These are phyloP conservation scores for Dactylis glomerata DNA, from an alignment of 176 grass and related monocot genomes.

Conservation along the genomic window DNA sequence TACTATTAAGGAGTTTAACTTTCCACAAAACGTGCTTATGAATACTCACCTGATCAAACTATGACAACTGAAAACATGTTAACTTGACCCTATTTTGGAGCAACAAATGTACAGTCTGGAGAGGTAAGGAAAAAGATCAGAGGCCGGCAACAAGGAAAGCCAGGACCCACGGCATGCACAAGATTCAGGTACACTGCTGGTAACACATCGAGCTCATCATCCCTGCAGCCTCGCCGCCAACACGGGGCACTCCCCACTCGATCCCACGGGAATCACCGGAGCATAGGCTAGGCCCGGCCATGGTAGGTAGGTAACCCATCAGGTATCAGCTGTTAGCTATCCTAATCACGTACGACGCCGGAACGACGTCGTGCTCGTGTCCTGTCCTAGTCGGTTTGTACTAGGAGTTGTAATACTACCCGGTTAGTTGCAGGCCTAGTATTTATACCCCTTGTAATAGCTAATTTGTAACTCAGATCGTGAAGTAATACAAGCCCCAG, in stretches of 20 bases:
- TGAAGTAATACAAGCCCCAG: too few relatives aligned
- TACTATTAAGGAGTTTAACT: too few relatives aligned
- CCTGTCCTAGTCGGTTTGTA: too few relatives aligned
- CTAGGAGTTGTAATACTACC: too few relatives aligned
- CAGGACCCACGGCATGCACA: neutral
- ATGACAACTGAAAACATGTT: neutral
- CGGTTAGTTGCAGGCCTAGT: too few relatives aligned
- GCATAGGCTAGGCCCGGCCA: neutral
- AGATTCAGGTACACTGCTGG: neutral
- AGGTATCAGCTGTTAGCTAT: too few relatives aligned
- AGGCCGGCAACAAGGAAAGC: neutral
- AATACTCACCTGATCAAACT: too few relatives aligned
- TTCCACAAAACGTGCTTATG: neutral
- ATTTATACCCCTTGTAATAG: too few relatives aligned
- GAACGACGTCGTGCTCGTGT: too few relatives aligned
- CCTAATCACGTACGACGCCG: too few relatives aligned
- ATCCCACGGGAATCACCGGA: neutral
- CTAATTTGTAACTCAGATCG: too few relatives aligned
- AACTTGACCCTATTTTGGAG: neutral
- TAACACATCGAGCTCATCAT: neutral
- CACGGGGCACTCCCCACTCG: neutral
- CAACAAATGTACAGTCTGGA: neutral
- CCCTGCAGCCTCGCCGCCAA: neutral
- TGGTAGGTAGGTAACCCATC: neutral
- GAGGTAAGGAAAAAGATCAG: neutral